Evolutionary conservation across 352 stramenopile species (phyloP), one percentile per base, ranked within the genome.

Genomic region (Globisporangium apiculatum): DNA sequence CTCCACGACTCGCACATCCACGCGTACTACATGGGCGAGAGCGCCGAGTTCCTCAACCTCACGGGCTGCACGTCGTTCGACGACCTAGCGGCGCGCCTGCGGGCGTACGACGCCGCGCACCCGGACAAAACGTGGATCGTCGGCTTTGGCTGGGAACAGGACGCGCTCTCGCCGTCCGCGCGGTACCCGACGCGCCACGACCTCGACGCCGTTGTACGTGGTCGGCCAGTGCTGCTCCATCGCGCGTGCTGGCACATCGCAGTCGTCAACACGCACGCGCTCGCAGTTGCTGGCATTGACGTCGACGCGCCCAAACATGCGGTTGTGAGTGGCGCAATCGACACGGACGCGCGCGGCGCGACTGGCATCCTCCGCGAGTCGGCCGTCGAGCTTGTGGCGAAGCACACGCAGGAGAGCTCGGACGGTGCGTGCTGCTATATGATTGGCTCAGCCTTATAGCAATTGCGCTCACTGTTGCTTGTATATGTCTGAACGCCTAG

Each of bases 1-100:
- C 75, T 97, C 14, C 82, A 93, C 15, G 89, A 97, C 67, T 75
- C 87, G 50, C 89, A 97, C 56, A 91, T 97, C 41, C 89, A 97
- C 63, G 75, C 91, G 31, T 89, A 86, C 51, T 80, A 84, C 63
- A 69, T 91, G 61, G 87, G 87, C 18, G 85, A 96, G 64, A 89
- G 72, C 53, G 73, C 77, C 53, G 73, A 91, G 65, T 95, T 89
- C 69, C 73, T 97, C 43, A 75, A 95, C 54, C 69, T 97, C 42
- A 69, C 74, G 52, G 76, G 78, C 12, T 93, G 83, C 56, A 36
- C 48, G 41, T 95, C 82, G 7, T 92, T 91, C 40, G 71, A 87
- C 1, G 79, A 95, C 46, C 76, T 97, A 37, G 48, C 67, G 9
- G 55, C 66, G 4, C 67, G 73, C 2, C 66, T 97, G 36, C 50